Conservation (phyloP, 116 monocot species). For the Phalaenopsis hybrid region DNA sequence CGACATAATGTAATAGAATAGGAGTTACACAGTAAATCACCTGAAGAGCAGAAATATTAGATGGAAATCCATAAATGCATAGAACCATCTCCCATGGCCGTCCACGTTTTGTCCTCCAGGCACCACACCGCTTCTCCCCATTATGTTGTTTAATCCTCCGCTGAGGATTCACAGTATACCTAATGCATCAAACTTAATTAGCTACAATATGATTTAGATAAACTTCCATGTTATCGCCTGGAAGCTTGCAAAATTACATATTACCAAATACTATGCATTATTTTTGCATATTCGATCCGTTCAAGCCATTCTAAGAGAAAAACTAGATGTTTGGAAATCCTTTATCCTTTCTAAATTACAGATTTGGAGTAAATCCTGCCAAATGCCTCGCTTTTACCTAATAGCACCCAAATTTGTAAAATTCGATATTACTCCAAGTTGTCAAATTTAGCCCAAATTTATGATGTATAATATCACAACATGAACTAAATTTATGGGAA, state of each 20-base stretch:
- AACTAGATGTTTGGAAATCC: neutral
- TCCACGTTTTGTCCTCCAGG: constrained; percentile 65
- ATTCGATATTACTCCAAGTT: too few species aligned
- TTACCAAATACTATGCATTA: neutral
- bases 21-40: constrained; percentile 18
- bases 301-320: neutral
- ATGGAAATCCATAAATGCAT: constrained; percentile 87
- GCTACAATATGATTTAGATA: neutral
- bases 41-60: constrained; percentile 84
- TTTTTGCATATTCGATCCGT: neutral
- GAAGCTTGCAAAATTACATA: neutral
- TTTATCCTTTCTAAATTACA: neutral
- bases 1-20: neutral
- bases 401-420: too few species aligned
- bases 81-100: constrained; percentile 98
- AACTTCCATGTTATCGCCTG: neutral
- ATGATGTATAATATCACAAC: neutral
- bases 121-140: constrained; percentile 74
- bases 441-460: neutral
- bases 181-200: constrained; percentile 4
- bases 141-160: constrained; percentile 92
- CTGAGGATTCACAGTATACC: constrained; percentile 82
- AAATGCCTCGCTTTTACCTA: too few species aligned
- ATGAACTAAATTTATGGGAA: neutral
- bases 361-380: neutral